Percentiles rank a stretch among this genome's conserved stretches.
These are phyloP conservation scores for Phytophthora chlamydospora DNA, from an alignment of 352 stramenopile genomes.

Conservation along the genomic window DNA sequence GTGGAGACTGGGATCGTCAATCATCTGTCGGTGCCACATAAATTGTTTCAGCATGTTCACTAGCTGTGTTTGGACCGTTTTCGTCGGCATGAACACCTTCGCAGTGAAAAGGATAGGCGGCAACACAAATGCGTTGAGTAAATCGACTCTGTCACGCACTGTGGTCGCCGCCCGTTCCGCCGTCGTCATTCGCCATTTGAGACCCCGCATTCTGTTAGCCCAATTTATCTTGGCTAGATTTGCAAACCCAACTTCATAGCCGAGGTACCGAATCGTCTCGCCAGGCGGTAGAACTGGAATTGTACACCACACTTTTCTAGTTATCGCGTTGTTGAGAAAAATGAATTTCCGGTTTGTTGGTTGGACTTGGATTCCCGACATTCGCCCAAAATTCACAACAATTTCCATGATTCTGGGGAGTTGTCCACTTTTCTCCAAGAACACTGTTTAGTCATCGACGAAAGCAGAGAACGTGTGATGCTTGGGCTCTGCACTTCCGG, in stretches of 20 bases:
- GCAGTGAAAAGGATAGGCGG: slow-evolving; percentile 5
- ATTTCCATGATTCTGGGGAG: not conserved
- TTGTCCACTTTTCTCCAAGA: not conserved
- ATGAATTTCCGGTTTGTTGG: slow-evolving; percentile 3
- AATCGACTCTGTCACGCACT: not conserved
- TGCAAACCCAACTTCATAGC: not conserved
- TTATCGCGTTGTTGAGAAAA: slow-evolving; percentile 1
- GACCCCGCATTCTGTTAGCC: not conserved
- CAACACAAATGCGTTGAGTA: slow-evolving; percentile 1
- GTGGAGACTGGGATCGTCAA: not conserved
- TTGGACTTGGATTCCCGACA: slow-evolving; percentile 1
- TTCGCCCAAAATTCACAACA: not conserved
- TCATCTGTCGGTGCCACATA: not conserved
- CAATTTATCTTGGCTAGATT: not conserved
- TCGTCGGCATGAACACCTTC: slow-evolving; percentile 1
- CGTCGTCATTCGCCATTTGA: slow-evolving; percentile 4
- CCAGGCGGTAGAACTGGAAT: not conserved
- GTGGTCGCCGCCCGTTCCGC: not conserved
- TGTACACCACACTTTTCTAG: not conserved
- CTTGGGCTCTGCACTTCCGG: not conserved
- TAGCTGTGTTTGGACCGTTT: not conserved
- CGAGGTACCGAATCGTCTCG: slow-evolving; percentile 1
- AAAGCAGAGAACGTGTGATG: slow-evolving; percentile 7
- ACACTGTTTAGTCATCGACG: slow-evolving; percentile 5
- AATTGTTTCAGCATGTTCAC: slow-evolving; percentile 9